Base-by-base conservation (phyloP, 768 basidiomycete genomes). In the Leccinum rimulosum region DNA sequence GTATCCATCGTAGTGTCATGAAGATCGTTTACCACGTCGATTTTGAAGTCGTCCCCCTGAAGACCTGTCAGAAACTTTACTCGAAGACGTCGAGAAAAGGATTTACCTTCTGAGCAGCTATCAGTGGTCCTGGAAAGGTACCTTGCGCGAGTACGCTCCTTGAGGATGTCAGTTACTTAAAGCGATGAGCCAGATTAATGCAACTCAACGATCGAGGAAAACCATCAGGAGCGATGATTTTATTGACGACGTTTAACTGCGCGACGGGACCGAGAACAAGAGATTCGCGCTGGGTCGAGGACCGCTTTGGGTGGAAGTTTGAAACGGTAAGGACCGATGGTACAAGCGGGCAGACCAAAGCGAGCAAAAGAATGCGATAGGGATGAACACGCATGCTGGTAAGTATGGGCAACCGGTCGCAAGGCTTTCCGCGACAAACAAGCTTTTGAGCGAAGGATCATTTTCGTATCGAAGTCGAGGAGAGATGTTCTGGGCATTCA, bases 1-100 rank as follows among this genome's bases (percentile, higher is more conserved):
- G 74, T 75, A 36, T 79, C 62, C 84, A 85, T 84, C 1, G 78
- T 73, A 2, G 67, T 66, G 54, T 84, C 79, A 2, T 69, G 73
- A 35, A 84, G 67, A 28, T 70, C n/a, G 57, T 84, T 78, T 17
- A 74, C 60, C 33, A 85, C 80, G 30, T 79, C 77, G 31, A 84
- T 65, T 49, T 62, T 58, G 60, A 81, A 76, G 36, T 60, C 56
- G 43, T 75, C 72, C 6, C 79, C 78, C 67, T 68, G 51, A 43
- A 74, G 76, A 36, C 55, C 54, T 49, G 19, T 43, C 36, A 28
- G 60, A 27, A 14, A 25, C 10, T 22, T 9, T 0, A 9, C 14
- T 6, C 8, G 25, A 35, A 10, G 11, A 15, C 47, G 33, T 28
- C 36, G 35, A 19, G 12, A 36, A 25, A 54, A 12, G n/a, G 22